phyloP scores from a whole-genome alignment of 768 basidiomycete species.

The Trametes coccinea region DNA sequence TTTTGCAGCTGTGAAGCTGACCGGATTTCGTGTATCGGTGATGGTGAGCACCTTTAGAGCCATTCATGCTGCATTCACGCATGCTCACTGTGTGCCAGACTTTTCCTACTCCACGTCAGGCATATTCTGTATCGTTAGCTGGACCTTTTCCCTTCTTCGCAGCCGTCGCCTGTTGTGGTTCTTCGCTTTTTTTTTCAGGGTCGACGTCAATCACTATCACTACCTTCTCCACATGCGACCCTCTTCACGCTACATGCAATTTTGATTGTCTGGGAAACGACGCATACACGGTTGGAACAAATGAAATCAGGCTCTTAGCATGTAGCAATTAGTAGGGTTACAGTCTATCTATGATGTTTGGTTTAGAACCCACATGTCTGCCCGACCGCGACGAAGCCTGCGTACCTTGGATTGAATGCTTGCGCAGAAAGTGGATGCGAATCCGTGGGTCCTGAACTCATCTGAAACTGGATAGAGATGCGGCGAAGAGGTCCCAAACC shows the following conservation, averaged over 20 bases:
- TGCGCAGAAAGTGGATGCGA: too few species aligned
- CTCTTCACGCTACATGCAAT: not conserved
- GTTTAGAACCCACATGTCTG: not conserved
- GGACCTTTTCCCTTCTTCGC: not conserved
- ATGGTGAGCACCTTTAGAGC: not conserved
- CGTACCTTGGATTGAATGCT: too few species aligned
- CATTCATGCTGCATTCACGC: not conserved
- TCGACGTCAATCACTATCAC: constrained; percentile 2
- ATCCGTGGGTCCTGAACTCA: too few species aligned
- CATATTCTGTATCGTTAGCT: constrained; percentile 6
- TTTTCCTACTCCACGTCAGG: not conserved
- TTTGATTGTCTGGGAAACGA: constrained; percentile 3
- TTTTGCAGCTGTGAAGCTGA: constrained; percentile 13
- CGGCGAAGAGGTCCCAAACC: too few species aligned
- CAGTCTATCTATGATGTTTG: constrained; percentile 5
- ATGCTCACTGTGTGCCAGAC: not conserved
- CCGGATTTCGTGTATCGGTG: not conserved
- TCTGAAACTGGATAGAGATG: too few species aligned
- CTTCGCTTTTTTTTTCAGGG: constrained; percentile 16
- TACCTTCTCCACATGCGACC: not conserved
- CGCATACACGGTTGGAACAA: constrained; percentile 16
- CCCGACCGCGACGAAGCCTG: too few species aligned
- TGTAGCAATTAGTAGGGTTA: constrained; percentile 12
- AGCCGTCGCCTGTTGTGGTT: not conserved
- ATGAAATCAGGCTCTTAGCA: constrained; percentile 15